Percentiles rank a stretch among this genome's conserved stretches.
Conservation (phyloP, 2,329 filamentous ascomycete genomes). For the Drechmeria coniospora region DNA sequence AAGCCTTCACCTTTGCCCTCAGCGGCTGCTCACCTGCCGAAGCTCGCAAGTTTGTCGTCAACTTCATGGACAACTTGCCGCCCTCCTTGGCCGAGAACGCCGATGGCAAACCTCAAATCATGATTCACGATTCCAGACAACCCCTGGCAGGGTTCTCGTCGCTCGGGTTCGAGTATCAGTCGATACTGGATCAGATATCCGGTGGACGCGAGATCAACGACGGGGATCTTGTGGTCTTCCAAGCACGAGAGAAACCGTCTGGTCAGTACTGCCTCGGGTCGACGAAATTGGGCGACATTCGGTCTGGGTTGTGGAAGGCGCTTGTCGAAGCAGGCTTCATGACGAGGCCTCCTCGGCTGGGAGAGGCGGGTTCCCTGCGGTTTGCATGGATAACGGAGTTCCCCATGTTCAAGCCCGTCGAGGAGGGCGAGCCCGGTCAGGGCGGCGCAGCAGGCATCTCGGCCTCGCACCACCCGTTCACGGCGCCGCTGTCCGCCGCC, state of each 20-base stretch:
- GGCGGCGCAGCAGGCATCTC: slow-evolving; percentile 66
- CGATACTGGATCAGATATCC: slow-evolving; percentile 23
- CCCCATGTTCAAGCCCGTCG: slow-evolving; percentile 73
- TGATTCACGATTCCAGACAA: slow-evolving; percentile 57
- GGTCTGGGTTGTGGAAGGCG: slow-evolving; percentile 51
- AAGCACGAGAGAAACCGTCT: slow-evolving; percentile 52
- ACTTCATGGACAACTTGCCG: slow-evolving; percentile 54
- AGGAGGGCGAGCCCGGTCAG: slow-evolving; percentile 53
- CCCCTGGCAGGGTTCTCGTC: slow-evolving; percentile 65
- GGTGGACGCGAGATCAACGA: slow-evolving; percentile 28
- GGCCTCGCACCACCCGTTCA: slow-evolving; percentile 92
- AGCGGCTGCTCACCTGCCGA: slow-evolving; percentile 32
- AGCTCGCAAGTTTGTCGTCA: slow-evolving; percentile 45
- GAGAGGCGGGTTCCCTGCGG: slow-evolving; percentile 30
- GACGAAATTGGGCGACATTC: slow-evolving; percentile 54
- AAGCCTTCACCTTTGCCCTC: slow-evolving; percentile 55
- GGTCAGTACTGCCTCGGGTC: slow-evolving; percentile 47
- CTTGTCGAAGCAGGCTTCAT: slow-evolving; percentile 51
- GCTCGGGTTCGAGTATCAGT: slow-evolving; percentile 53
- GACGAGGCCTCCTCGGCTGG: slow-evolving; percentile 19
- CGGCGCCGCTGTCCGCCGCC: slow-evolving; percentile 55
- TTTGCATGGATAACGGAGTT: slow-evolving; percentile 86
- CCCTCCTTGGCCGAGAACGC: slow-evolving; percentile 50
- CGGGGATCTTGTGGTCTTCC: slow-evolving; percentile 68
- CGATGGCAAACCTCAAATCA: slow-evolving; percentile 65